Base-by-base conservation (phyloP, 192 early-diverging fungal genomes). In the Coemansia sp. region DNA sequence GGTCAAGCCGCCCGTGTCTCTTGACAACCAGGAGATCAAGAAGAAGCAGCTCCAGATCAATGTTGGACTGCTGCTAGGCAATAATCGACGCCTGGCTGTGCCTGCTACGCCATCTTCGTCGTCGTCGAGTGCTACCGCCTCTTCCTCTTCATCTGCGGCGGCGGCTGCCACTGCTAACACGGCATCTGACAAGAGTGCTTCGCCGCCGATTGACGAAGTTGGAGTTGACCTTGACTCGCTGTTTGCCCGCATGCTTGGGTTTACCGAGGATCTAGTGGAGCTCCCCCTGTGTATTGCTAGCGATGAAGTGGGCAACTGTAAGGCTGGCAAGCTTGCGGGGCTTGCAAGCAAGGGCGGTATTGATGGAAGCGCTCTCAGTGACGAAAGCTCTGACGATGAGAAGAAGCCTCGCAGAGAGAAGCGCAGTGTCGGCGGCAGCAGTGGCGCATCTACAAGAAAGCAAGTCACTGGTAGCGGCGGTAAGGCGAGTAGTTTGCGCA, bases 191-290 rank as follows among this genome's bases (percentile, higher is more conserved):
- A 38, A 65, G 13, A 53, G 47, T 1, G 31, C 20, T n/a, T 31
- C 16, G 24, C 39, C 16, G 5, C 33, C 40, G 15, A 68, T 83
- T 13, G 69, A 83, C 29, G 80, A 83, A 39, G 76, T 75, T 20
- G 80, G 80, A 20, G 69, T 83, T 5, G 73, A 83, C 36, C 20
- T 71, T 3, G 65, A 78, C 64, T 83, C 80, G 60, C 67, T 83
- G n/a, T 83, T 47, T 69, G 80, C 80, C n/a, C 80, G 80, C 6
- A 83, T 83, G 80, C 80, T 83, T 22, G 80, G 80, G 27, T 83
- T 83, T 46, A 83, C 80, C 22, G 76, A 67, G 38, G 80, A 83
- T 46, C 63, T 83, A 20, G 70, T 69, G 0, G 69, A 69, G 20
- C 70, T 38, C 64, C 69, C 66, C 1, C 13, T 33, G 57, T 15